phyloP scores from a whole-genome alignment of 2,329 filamentous ascomycete genomes.

The Monosporascus sp. region DNA sequence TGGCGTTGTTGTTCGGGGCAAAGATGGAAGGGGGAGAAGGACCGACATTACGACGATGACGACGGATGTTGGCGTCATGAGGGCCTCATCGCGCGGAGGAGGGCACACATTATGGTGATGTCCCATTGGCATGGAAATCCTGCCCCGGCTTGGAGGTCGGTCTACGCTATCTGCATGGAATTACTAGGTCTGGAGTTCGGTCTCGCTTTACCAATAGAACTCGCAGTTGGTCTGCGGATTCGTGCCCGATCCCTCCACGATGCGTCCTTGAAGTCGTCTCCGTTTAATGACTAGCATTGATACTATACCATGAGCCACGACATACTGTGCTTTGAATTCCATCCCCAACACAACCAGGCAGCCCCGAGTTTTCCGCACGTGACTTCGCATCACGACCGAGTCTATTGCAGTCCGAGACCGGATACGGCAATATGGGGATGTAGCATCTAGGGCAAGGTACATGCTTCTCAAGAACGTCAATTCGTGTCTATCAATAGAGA shows the following conservation, averaged over 20 bases:
- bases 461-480: too few species aligned
- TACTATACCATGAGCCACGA: not conserved
- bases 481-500: too few species aligned
- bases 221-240: conserved; percentile 1
- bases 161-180: not conserved
- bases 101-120: not conserved
- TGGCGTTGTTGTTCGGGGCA: conserved; percentile 36
- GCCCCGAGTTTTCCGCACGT: too few species aligned
- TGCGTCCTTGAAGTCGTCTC: not conserved
- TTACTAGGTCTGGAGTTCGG: not conserved
- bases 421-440: too few species aligned
- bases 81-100: not conserved
- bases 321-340: not conserved
- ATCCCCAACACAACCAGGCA: too few species aligned
- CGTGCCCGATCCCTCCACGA: not conserved
- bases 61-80: not conserved
- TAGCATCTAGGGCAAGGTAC: too few species aligned
- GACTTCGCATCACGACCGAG: too few species aligned
- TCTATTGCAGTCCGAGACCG: too few species aligned
- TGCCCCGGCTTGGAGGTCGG: not conserved
- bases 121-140: not conserved
- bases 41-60: not conserved
- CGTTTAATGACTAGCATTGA: not conserved
- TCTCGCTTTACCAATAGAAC: conserved; percentile 1
- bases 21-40: not conserved